phyloP scores from a whole-genome alignment of 371 early-diverging fungal genomes.

The Mortierella sp. region DNA sequence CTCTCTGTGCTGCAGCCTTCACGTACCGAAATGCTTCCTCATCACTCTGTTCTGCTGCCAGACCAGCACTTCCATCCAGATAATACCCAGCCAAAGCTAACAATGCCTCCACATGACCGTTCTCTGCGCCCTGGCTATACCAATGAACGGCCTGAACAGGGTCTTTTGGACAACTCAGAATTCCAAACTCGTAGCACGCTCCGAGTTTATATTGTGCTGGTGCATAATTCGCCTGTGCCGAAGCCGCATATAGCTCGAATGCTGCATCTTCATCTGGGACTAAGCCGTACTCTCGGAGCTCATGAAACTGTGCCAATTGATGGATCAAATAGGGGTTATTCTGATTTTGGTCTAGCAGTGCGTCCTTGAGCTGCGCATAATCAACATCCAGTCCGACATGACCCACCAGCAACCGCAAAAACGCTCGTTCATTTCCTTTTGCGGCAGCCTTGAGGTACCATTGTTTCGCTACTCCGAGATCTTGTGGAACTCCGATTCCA shows the following conservation, averaged over 20 bases:
- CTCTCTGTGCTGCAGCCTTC: slow-evolving; percentile 41
- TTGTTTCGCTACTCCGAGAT: slow-evolving; percentile 74
- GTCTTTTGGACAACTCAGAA: slow-evolving; percentile 36
- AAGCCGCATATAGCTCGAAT: slow-evolving; percentile 51
- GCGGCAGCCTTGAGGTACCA: slow-evolving; percentile 83
- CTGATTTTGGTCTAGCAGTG: slow-evolving; percentile 36
- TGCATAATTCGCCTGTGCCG: slow-evolving; percentile 53
- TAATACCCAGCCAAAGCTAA: slow-evolving; percentile 50
- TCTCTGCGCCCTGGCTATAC: slow-evolving; percentile 48
- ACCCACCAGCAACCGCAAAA: slow-evolving; percentile 44
- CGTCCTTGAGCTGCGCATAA: slow-evolving; percentile 54
- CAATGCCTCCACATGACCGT: slow-evolving; percentile 53
- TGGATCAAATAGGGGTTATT: slow-evolving; percentile 50
- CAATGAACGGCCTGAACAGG: slow-evolving; percentile 51
- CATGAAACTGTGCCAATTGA: slow-evolving; percentile 55
- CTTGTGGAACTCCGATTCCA: slow-evolving; percentile 84
- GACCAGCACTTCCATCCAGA: slow-evolving; percentile 51
- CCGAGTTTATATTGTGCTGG: slow-evolving; percentile 55
- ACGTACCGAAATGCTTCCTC: slow-evolving; percentile 49
- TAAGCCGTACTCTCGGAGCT: slow-evolving; percentile 46
- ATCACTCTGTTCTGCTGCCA: slow-evolving; percentile 48
- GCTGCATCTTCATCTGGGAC: slow-evolving; percentile 56
- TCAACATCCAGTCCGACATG: slow-evolving; percentile 54
- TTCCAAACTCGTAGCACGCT: slow-evolving; percentile 54
- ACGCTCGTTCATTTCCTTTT: slow-evolving; percentile 60